Conservation (phyloP, 768 basidiomycete genomes). For the Jaapia argillacea region DNA sequence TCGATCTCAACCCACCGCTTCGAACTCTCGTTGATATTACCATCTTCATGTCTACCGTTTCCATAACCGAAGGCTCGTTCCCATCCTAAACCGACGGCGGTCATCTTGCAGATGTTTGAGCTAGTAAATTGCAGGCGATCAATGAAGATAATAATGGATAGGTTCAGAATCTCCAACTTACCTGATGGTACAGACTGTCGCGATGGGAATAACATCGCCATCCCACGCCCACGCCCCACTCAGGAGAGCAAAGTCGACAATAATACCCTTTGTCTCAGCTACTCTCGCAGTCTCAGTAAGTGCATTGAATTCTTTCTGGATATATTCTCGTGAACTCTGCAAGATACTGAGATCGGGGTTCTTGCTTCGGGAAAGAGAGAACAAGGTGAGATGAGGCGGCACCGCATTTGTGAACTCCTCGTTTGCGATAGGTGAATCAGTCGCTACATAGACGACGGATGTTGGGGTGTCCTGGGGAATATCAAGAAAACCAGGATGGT, state of each 20-base stretch:
- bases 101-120: conserved; percentile 49
- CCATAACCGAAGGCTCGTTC: conserved; percentile 48
- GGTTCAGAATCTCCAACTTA: conserved; percentile 17
- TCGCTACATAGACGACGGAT: conserved; percentile 52
- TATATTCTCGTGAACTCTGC: conserved; percentile 43
- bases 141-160: conserved; percentile 2
- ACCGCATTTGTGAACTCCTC: conserved; percentile 32
- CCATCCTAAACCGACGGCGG: conserved; percentile 58
- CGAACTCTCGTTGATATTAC: conserved; percentile 31
- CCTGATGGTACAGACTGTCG: conserved; percentile 51
- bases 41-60: conserved; percentile 21
- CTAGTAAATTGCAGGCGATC: conserved; percentile 20
- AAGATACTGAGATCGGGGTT: conserved; percentile 32
- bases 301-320: conserved; percentile 38
- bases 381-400: conserved; percentile 24
- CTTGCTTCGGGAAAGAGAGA: conserved; percentile 34
- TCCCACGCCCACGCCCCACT: conserved; percentile 48
- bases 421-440: conserved; percentile 41
- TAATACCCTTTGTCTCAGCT: conserved; percentile 47
- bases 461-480: conserved; percentile 17
- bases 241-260: conserved; percentile 60
- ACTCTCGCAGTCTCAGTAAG: conserved; percentile 31
- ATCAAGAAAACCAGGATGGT: conserved; percentile 4
- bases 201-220: conserved; percentile 36
- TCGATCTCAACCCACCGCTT: conserved; percentile 64